Percentiles rank a stretch among this genome's conserved stretches.
These are phyloP conservation scores for Trichophyton equinum DNA, from an alignment of 2,329 filamentous ascomycete genomes.

Conservation along the genomic window DNA sequence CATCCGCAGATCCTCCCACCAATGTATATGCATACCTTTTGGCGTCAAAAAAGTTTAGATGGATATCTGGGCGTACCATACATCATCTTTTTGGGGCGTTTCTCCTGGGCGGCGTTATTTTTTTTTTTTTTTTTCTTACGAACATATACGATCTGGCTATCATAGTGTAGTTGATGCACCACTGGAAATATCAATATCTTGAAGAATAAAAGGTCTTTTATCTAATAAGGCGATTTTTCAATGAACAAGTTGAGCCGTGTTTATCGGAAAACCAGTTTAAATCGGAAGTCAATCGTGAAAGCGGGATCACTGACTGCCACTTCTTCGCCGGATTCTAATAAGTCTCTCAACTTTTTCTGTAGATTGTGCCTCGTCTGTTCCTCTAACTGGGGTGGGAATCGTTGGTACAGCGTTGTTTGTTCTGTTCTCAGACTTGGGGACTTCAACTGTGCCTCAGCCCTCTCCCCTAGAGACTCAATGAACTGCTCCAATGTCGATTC, in stretches of 20 bases:
- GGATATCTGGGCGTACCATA: constrained; percentile 1
- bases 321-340: constrained; percentile 73
- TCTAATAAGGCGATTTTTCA: background rate
- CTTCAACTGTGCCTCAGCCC: constrained; percentile 85
- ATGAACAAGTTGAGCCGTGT: background rate
- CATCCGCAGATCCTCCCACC: background rate
- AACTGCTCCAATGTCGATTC: constrained; percentile 67
- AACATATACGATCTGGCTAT: background rate
- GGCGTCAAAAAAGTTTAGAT: constrained; percentile 3
- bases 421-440: constrained; percentile 75
- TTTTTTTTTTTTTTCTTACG: background rate
- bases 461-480: constrained; percentile 67
- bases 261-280: constrained; percentile 40
- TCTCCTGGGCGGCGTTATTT: background rate
- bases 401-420: constrained; percentile 80
- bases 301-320: constrained; percentile 88
- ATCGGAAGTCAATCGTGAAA: constrained; percentile 60
- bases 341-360: constrained; percentile 59
- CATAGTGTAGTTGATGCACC: background rate
- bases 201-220: background rate
- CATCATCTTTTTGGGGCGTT: background rate
- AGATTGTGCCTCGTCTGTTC: constrained; percentile 76
- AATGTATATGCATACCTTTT: background rate
- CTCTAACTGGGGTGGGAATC: constrained; percentile 66
- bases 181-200: background rate